These are phyloP conservation scores for Fusarium succisae DNA, from an alignment of 2,329 filamentous ascomycete species.

Conservation along the genomic window DNA sequence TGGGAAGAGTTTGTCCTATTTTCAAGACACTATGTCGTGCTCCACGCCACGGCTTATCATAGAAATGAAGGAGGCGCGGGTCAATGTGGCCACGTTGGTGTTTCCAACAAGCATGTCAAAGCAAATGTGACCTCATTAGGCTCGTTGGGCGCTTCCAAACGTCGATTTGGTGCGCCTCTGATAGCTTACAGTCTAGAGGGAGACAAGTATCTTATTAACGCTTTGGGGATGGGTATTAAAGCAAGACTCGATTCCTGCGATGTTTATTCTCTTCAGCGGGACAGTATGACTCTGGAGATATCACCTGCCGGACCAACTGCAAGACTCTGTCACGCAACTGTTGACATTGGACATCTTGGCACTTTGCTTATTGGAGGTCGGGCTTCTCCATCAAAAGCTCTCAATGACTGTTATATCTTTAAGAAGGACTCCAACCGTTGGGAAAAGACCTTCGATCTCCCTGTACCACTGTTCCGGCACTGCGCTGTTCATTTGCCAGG, in stretches of 20 bases:
- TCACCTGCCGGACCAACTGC: conserved; percentile 45
- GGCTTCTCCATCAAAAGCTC: conserved; percentile 74
- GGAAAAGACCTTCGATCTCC: conserved; percentile 72
- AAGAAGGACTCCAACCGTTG: conserved; percentile 64
- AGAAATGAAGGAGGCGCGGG: background rate
- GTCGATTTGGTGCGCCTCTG: conserved; percentile 70
- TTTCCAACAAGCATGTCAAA: background rate
- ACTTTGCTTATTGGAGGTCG: conserved; percentile 80
- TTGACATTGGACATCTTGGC: conserved; percentile 65
- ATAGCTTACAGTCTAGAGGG: conserved; percentile 50
- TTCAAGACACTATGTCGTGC: conserved; percentile 82
- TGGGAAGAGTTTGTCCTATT: conserved; percentile 95
- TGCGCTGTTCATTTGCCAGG: conserved; percentile 63
- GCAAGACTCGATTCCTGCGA: conserved; percentile 61
- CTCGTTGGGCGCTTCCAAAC: conserved; percentile 45
- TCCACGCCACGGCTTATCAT: conserved; percentile 62
- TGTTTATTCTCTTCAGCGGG: conserved; percentile 51
- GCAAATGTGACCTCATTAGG: conserved; percentile 19
- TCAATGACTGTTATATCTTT: conserved; percentile 81
- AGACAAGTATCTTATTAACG: conserved; percentile 56
- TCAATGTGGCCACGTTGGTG: background rate
- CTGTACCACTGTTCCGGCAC: conserved; percentile 79
- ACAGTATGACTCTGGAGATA: conserved; percentile 38
- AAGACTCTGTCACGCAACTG: conserved; percentile 81
- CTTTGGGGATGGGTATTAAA: conserved; percentile 56